Evolutionary conservation across 1,284 basidiomycete species (phyloP).

Genomic region (Trametes versicolor): DNA sequence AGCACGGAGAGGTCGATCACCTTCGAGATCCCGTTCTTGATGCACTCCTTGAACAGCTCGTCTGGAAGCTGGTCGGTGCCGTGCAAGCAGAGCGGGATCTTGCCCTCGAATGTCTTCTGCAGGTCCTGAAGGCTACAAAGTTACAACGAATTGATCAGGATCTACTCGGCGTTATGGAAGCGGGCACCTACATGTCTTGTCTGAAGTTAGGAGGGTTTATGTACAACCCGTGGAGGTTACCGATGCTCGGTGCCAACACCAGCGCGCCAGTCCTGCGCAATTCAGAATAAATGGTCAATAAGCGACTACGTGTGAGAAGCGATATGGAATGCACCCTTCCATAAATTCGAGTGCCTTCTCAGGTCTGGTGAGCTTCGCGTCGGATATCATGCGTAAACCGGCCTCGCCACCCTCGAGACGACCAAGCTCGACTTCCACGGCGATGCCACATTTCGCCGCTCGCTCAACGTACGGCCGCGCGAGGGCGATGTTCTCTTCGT

Average conservation of each 20-base stretch:
- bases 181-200: conserved; percentile 51
- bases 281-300: neutral
- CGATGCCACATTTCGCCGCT: conserved; percentile 51
- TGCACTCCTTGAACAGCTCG: conserved; percentile 54
- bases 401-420: conserved; percentile 61
- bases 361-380: conserved; percentile 58
- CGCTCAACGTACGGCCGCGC: conserved; percentile 57
- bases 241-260: conserved; percentile 59
- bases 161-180: too few relatives aligned
- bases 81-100: conserved; percentile 54
- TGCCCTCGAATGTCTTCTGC: conserved; percentile 47
- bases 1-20: conserved; percentile 31
- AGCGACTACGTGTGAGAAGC: neutral
- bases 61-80: conserved; percentile 58
- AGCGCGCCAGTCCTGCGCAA: conserved; percentile 52
- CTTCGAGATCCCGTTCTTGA: conserved; percentile 58
- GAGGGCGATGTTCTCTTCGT: conserved; percentile 59
- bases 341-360: conserved; percentile 56
- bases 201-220: conserved; percentile 57
- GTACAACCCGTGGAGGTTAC: conserved; percentile 58
- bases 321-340: conserved; percentile 44
- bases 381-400: conserved; percentile 56
- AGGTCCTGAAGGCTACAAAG: conserved; percentile 52
- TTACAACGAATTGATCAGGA: too few relatives aligned
- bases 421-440: conserved; percentile 60